These are phyloP conservation scores for Silene coronaria DNA, from an alignment of 179 eudicot genomes.

Conservation along the genomic window DNA sequence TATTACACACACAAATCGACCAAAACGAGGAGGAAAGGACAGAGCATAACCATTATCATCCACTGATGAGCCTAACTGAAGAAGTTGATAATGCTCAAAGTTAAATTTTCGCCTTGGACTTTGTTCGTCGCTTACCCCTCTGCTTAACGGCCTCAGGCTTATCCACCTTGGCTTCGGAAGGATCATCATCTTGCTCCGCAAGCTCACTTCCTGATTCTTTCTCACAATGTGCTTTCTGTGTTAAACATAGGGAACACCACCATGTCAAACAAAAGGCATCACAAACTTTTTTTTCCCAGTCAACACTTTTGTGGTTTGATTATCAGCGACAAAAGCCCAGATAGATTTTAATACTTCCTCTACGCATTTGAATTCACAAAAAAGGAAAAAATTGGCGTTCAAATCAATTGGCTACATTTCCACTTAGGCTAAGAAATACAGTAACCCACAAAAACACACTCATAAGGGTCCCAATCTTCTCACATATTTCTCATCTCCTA, in stretches of 20 bases:
- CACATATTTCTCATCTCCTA: no score
- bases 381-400: neutral
- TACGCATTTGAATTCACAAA: neutral
- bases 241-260: neutral
- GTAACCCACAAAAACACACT: no score
- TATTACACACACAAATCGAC: neutral
- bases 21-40: neutral
- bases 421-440: no score
- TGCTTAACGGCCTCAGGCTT: slow-evolving; percentile 6
- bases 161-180: slow-evolving; percentile 12
- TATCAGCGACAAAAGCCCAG: neutral
- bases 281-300: neutral
- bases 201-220: slow-evolving; percentile 3
- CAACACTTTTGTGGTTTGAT: neutral
- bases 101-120: slow-evolving; percentile 4
- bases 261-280: neutral
- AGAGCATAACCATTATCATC: neutral
- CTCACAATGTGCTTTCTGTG: neutral
- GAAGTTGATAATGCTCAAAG: neutral
- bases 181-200: neutral
- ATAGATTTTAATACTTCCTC: neutral
- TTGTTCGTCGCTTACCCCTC: neutral
- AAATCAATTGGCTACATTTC: neutral
- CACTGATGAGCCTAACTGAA: neutral
- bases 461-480: no score